Percentiles rank a stretch among this genome's conserved stretches.
These are phyloP conservation scores for Alternaria dauci DNA, from an alignment of 2,329 filamentous ascomycete genomes.

Conservation along the genomic window DNA sequence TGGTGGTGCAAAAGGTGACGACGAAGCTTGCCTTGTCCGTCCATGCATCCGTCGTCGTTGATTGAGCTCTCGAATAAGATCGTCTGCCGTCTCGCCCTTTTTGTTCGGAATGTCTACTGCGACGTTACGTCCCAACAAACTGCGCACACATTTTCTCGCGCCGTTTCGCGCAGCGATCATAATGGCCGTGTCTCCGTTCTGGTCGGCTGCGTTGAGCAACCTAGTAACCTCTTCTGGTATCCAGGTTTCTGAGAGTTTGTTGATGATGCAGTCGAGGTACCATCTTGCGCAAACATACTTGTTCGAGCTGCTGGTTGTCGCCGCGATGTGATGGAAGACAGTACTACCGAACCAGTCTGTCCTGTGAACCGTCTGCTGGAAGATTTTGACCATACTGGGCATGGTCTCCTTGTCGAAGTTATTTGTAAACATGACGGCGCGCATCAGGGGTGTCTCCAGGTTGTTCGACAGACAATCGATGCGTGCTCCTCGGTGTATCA, in stretches of 20 bases:
- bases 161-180: slow-evolving; percentile 85
- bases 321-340: slow-evolving; percentile 92
- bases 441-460: slow-evolving; percentile 89
- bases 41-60: slow-evolving; percentile 68
- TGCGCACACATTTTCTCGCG: slow-evolving; percentile 77
- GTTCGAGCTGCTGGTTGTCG: slow-evolving; percentile 83
- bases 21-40: slow-evolving; percentile 74
- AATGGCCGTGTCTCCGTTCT: slow-evolving; percentile 89
- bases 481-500: slow-evolving; percentile 81
- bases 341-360: slow-evolving; percentile 84
- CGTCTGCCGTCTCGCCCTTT: slow-evolving; percentile 82
- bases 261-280: slow-evolving; percentile 90
- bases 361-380: slow-evolving; percentile 81
- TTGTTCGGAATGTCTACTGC: slow-evolving; percentile 83
- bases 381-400: slow-evolving; percentile 80
- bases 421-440: slow-evolving; percentile 94
- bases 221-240: slow-evolving; percentile 78
- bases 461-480: slow-evolving; percentile 70
- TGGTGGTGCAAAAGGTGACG: slow-evolving; percentile 64
- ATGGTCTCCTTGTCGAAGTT: slow-evolving; percentile 95
- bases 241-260: slow-evolving; percentile 81
- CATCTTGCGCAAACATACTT: slow-evolving; percentile 91
- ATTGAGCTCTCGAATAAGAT: slow-evolving; percentile 79
- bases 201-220: slow-evolving; percentile 82
- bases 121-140: slow-evolving; percentile 78